Percentiles rank a stretch among this genome's conserved stretches.
These are phyloP conservation scores for Nothophytophthora sp. DNA, from an alignment of 352 stramenopile genomes.

Conservation along the genomic window DNA sequence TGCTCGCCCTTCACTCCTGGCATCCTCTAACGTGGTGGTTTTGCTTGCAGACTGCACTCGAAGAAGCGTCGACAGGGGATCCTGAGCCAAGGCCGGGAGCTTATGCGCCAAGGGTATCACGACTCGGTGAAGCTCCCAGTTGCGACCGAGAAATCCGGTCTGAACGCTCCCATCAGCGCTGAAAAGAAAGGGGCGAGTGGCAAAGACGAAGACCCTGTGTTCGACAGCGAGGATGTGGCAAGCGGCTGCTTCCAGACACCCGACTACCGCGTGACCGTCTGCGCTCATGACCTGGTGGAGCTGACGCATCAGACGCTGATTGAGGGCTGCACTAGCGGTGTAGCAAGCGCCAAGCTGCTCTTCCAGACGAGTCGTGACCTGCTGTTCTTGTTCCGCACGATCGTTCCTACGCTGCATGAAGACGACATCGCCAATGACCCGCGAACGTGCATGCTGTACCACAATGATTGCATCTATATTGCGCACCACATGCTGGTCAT, in stretches of 20 bases:
- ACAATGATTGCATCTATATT: slow-evolving; percentile 88
- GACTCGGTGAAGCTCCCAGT: slow-evolving; percentile 61
- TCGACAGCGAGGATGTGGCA: slow-evolving; percentile 33
- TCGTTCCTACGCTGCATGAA: slow-evolving; percentile 71
- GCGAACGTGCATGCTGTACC: slow-evolving; percentile 73
- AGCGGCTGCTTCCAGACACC: slow-evolving; percentile 65
- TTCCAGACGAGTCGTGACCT: slow-evolving; percentile 82
- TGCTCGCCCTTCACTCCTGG: neutral
- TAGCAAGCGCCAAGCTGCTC: slow-evolving; percentile 50
- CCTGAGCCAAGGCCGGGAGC: slow-evolving; percentile 44
- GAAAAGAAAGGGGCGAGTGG: slow-evolving; percentile 39
- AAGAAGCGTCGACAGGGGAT: slow-evolving; percentile 73
- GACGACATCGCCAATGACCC: slow-evolving; percentile 67
- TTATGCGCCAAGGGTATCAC: slow-evolving; percentile 62
- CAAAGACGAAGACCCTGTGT: slow-evolving; percentile 1
- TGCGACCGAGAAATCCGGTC: slow-evolving; percentile 55
- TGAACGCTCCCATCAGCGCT: slow-evolving; percentile 34
- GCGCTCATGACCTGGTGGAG: slow-evolving; percentile 62
- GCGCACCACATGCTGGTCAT: slow-evolving; percentile 81
- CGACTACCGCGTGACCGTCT: slow-evolving; percentile 60
- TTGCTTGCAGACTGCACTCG: slow-evolving; percentile 49
- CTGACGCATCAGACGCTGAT: slow-evolving; percentile 64
- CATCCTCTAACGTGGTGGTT: neutral
- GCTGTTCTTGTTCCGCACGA: slow-evolving; percentile 68
- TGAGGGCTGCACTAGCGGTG: slow-evolving; percentile 51